These are phyloP conservation scores for Komagataella populi DNA, from an alignment of 805 yeast species.

Conservation along the genomic window DNA sequence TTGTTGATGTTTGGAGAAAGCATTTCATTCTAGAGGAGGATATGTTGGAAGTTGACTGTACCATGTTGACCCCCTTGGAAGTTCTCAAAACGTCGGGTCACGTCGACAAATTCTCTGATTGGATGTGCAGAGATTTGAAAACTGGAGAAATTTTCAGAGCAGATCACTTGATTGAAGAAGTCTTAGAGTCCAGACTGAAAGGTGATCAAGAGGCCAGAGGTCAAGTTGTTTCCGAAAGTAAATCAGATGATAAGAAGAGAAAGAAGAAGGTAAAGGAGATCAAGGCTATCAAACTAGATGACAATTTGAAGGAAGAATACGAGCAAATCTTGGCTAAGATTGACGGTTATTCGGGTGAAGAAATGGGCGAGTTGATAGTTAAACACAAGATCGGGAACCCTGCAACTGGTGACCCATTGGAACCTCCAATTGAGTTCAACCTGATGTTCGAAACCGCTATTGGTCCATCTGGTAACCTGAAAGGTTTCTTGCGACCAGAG, in stretches of 20 bases:
- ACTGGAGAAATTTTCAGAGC: conserved; percentile 98
- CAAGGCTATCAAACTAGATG: conserved; percentile 77
- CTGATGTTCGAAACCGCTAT: conserved; percentile 98
- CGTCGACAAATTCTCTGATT: conserved; percentile 96
- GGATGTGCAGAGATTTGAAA: conserved; percentile 95
- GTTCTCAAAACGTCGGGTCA: conserved; percentile 98
- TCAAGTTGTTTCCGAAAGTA: conserved; percentile 58
- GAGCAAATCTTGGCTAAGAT: conserved; percentile 83
- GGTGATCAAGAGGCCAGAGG: conserved; percentile 98
- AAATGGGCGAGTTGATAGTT: conserved; percentile 78
- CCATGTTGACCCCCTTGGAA: conserved; percentile 96
- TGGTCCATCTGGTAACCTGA: conserved; percentile 95
- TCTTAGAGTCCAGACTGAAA: conserved; percentile 86
- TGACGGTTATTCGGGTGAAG: conserved; percentile 89
- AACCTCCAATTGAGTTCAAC: conserved; percentile 90
- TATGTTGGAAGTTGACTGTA: conserved; percentile 96
- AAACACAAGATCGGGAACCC: conserved; percentile 86
- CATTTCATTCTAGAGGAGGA: conserved; percentile 96
- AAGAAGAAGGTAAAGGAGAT: conserved; percentile 95
- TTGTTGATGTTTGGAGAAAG: conserved; percentile 92
- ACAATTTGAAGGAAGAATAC: conserved; percentile 64
- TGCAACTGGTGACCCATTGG: conserved; percentile 71
- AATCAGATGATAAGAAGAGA: conserved; percentile 73
- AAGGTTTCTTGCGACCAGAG: conserved; percentile 95
- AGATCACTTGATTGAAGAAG: conserved; percentile 97